Evolutionary conservation across 176 grass and related monocot genomes (phyloP), one percentile per base, ranked within the genome.

Genomic region (Aegilops sharonensis): DNA sequence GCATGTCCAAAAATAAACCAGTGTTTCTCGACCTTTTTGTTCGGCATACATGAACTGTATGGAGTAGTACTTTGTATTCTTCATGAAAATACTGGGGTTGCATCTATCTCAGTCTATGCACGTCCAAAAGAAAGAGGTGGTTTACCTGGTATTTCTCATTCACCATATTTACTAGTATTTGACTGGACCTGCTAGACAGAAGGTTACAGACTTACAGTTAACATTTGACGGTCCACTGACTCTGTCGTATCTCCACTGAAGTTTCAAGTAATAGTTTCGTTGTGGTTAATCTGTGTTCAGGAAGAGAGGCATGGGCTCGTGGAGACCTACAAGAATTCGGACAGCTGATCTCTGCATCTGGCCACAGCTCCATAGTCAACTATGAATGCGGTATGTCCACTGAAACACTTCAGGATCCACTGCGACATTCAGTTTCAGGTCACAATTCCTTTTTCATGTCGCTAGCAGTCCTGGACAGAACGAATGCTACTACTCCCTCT

Each of bases 331-430:
- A 94, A 8, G 90, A 94, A 42, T 92, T 98, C 25, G 92, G 93
- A 7, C 56, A 91, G 88, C 84, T 98, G 48, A 84, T 98, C 31
- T 88, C 88, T 64, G 93, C 87, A 66, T 98, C 93, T 81, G 96
- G 96, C 4, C 92, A 71, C 27, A 98, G 96, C 86, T 98, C 96
- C 85, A 92, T 98, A 48, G 71, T 95, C 11, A 98, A 95, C 23
- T 98, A 98, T 32, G 96, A 98, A 48, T 98, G 96, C 11, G 96
- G 96, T 95, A 92, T 57, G 89, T 24, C 34, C 13, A 84, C 88
- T 10, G 11, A 29, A 80, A 83, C 72, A 71, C 32, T 87, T 39
- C 0, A 43, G 25, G 32, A 72, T 62, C 15, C 21, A 24, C 21
- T 52, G 35, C 34, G 30, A 31, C 63, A 47, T 23, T 81, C 63